Evolutionary conservation across 73 alveolate species (phyloP).

Genomic region (Paraurostyla sp.): DNA sequence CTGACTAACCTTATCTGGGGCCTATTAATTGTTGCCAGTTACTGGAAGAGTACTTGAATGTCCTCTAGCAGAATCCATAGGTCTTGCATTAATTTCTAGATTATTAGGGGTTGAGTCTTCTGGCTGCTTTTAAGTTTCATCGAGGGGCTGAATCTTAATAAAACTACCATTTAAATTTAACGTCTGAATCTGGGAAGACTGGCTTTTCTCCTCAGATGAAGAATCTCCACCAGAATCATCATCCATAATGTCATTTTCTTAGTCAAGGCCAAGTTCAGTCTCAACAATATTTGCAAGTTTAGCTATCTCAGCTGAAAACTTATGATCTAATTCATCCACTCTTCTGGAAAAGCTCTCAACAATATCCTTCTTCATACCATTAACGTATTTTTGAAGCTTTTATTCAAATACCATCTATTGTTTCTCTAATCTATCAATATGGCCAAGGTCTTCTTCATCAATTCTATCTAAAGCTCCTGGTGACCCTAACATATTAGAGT

Average conservation of each 20-base stretch:
- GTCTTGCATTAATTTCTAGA: not conserved
- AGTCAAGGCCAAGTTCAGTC: constrained; percentile 31
- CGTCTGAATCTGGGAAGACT: not conserved
- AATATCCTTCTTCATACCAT: constrained; percentile 2
- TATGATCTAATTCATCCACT: constrained; percentile 10
- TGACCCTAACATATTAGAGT: not conserved
- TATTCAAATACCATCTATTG: too few species aligned
- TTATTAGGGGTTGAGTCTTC: not conserved
- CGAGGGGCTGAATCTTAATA: not conserved
- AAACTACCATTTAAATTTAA: too few species aligned
- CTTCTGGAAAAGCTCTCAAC: not conserved
- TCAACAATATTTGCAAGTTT: not conserved
- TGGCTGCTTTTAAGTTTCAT: not conserved
- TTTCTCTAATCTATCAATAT: not conserved
- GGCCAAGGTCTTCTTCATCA: not conserved
- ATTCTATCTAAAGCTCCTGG: not conserved
- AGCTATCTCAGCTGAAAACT: constrained; percentile 1
- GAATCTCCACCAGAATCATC: not conserved
- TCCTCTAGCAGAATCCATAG: not conserved
- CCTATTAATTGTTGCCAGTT: not conserved
- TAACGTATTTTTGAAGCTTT: not conserved
- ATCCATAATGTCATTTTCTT: constrained; percentile 10
- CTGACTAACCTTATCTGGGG: not conserved
- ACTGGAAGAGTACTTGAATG: not conserved
- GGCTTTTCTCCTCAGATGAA: not conserved